Evolutionary conservation across 129 eudicot genomes (phyloP).

Genomic region (Artemisia argyi): DNA sequence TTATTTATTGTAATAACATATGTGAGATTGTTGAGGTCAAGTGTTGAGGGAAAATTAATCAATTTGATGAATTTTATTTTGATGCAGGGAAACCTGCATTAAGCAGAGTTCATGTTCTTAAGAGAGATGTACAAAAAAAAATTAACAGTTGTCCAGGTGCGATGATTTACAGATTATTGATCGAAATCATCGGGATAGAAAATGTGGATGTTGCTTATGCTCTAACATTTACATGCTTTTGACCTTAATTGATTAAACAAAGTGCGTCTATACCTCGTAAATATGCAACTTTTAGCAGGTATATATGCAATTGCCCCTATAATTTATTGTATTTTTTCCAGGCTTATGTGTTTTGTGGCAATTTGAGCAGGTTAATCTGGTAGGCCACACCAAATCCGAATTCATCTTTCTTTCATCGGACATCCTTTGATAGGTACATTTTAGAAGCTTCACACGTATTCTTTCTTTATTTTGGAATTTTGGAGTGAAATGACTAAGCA

Average conservation of each 20-base stretch:
- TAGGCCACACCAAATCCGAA: slow-evolving; percentile 98
- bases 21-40: background rate
- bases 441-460: background rate
- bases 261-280: too few relatives aligned
- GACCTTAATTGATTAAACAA: too few relatives aligned
- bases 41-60: background rate
- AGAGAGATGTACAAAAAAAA: slow-evolving; percentile 62
- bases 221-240: too few relatives aligned
- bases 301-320: too few relatives aligned
- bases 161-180: slow-evolving; percentile 1
- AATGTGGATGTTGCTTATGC: too few relatives aligned
- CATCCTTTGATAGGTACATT: slow-evolving; percentile 79
- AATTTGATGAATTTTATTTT: background rate
- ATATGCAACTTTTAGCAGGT: too few relatives aligned
- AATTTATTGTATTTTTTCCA: background rate
- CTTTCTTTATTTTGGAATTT: background rate
- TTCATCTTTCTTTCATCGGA: slow-evolving; percentile 91
- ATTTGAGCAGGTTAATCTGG: slow-evolving; percentile 84
- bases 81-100: slow-evolving; percentile 80
- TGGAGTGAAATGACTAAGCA: too few relatives aligned
- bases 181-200: background rate
- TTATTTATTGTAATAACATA: background rate
- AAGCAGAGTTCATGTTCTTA: slow-evolving; percentile 81
- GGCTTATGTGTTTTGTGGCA: slow-evolving; percentile 20
- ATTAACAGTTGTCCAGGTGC: slow-evolving; percentile 78